Conservation (phyloP, 768 basidiomycete genomes). For the Pholiota molesta region DNA sequence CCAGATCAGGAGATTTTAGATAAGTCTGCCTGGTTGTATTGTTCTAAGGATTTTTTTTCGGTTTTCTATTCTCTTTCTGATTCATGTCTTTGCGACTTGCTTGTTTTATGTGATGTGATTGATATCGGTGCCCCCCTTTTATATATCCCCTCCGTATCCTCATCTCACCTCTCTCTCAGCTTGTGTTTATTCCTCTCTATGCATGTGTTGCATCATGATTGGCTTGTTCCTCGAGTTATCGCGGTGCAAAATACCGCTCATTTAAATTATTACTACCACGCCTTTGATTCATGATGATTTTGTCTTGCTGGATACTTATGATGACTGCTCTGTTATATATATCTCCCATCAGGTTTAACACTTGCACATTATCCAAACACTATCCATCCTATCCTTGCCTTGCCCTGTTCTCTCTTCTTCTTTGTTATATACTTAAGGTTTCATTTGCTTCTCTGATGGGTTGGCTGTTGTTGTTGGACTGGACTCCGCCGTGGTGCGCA, state of each 20-base stretch:
- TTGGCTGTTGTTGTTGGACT: background rate
- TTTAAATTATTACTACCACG: background rate
- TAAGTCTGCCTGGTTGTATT: constrained; percentile 12
- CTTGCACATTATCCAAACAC: constrained; percentile 7
- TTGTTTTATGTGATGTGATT: background rate
- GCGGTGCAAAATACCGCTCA: background rate
- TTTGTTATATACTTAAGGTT: background rate
- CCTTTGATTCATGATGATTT: background rate
- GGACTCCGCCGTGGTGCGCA: background rate
- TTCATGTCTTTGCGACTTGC: background rate
- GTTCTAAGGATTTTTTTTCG: constrained; percentile 14
- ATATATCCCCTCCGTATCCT: constrained; percentile 12
- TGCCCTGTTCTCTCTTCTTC: constrained; percentile 13
- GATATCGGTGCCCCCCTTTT: background rate
- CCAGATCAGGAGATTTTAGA: constrained; percentile 34
- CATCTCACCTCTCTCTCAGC: too few relatives aligned
- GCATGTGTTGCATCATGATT: background rate
- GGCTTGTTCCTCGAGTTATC: constrained; percentile 8
- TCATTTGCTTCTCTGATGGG: background rate
- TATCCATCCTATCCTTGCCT: background rate
- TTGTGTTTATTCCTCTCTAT: background rate
- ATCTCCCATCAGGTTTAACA: background rate
- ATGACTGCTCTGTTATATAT: constrained; percentile 2
- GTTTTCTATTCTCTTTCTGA: constrained; percentile 9
- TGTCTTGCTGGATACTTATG: constrained; percentile 16